These are phyloP conservation scores for Claviceps cyperi DNA, from an alignment of 2,329 filamentous ascomycete species.

Conservation along the genomic window DNA sequence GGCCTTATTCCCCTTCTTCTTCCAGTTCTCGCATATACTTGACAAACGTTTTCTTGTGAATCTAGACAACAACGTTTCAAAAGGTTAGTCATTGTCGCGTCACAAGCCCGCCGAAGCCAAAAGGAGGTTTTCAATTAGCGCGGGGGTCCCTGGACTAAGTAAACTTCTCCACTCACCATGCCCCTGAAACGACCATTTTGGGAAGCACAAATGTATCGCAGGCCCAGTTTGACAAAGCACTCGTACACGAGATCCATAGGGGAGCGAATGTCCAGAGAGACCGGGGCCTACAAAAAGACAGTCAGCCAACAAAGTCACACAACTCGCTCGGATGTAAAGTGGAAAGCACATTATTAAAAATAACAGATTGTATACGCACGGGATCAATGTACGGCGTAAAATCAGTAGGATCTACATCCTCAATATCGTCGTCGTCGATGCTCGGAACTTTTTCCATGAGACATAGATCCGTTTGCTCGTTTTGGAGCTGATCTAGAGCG, in stretches of 20 bases:
- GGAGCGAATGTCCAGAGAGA: slow-evolving; percentile 75
- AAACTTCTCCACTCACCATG: slow-evolving; percentile 44
- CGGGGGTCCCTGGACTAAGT: background rate
- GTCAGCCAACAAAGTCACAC: slow-evolving; percentile 7
- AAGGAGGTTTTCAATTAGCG: too few species aligned
- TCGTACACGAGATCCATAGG: slow-evolving; percentile 95
- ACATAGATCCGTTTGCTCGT: slow-evolving; percentile 61
- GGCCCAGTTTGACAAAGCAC: slow-evolving; percentile 83
- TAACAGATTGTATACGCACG: slow-evolving; percentile 27
- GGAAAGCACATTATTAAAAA: background rate
- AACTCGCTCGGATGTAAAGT: background rate
- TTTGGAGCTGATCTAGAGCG: slow-evolving; percentile 68
- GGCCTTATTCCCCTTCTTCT: slow-evolving; percentile 23
- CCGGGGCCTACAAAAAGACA: slow-evolving; percentile 47
- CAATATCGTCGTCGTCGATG: slow-evolving; percentile 50
- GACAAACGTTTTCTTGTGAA: slow-evolving; percentile 94
- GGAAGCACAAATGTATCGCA: slow-evolving; percentile 84
- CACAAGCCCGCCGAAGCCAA: too few species aligned
- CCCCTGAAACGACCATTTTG: slow-evolving; percentile 75
- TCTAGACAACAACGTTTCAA: slow-evolving; percentile 26
- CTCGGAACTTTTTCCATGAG: slow-evolving; percentile 60
- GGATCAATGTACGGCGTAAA: slow-evolving; percentile 89
- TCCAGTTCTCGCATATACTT: slow-evolving; percentile 82
- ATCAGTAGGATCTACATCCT: slow-evolving; percentile 54
- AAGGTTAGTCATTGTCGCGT: too few species aligned